Evolutionary conservation across 305 asterid genomes (phyloP), one percentile per base, ranked within the genome.

Genomic region (Fraxinus angustifolia): DNA sequence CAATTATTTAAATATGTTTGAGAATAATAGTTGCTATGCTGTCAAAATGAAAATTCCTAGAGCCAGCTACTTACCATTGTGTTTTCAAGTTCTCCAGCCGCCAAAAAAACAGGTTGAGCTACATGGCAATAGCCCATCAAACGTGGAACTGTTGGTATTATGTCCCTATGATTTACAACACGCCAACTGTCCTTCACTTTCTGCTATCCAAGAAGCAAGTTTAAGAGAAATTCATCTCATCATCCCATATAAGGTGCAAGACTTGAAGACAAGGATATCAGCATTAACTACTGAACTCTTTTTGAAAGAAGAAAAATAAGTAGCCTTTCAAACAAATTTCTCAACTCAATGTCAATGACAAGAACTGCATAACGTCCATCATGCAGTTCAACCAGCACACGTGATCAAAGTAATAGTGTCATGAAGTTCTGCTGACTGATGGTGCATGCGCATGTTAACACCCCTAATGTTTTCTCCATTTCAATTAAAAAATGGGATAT

Each of bases 101-200:
- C 90, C 86, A 96, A 87, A 93, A 89, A 96, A 83, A 96, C 88
- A 5, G 99, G 99, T 73, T 96, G 98, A 87, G 99, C 98, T 60
- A 96, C 98, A 80, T 96, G 99, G 87, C 98, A 94, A 86, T 96
- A 94, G 84, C 99, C 99, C 99, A 96, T 94, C 87, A 96, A 85
- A 60, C 98, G 98, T 31, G 99, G 99, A 80, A 96, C 98, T 17
- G 99, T 93, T 75, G 99, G 98, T 86, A 96, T 96, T 81, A 94
- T 96, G 90, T 96, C 99, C 84, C 99, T 85, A 76, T 93, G 98
- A 88, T 96, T 96, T 80, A 96, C 98, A 74, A 96, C 90, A 87
- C 98, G 90, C 98, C 98, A 96, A 88, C 98, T 96, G 79, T 93
- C 97, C 82, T 89, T 88, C 80, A 94, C 95, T 90, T 91, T 94